Base-by-base conservation (phyloP, 2,329 filamentous ascomycete species). In the Fusarium sublunatum region DNA sequence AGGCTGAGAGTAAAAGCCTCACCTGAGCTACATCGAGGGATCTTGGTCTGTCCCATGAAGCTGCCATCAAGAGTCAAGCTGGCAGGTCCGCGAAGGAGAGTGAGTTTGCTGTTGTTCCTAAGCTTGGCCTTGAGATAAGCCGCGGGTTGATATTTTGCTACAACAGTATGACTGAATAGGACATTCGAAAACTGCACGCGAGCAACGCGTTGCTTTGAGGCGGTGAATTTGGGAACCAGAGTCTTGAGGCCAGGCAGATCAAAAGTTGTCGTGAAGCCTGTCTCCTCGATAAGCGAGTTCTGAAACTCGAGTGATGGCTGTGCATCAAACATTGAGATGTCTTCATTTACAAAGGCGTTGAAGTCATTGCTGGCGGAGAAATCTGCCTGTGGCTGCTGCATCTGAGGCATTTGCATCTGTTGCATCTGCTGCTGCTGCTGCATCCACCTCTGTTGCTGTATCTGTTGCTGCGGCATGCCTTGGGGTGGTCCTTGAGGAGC, bases 41-140 rank as follows among this genome's bases (percentile, higher is more conserved):
- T 76, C 1, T 70, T 76, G 2, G 82, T 81, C 52, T 83, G 83
- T 4, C 87, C 86, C 51, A 89, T 76, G 73, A 89, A 89, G 8
- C 80, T 80, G 4, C 85, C 84, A 69, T 90, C 87, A n/a, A 89
- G 81, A 1, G 84, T 88, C 7, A 89, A 76, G 6, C 86, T 84
- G 0, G 81, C 79, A 2, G 79, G 79, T 5, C 86, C 86, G 45
- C 77, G 77, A 19, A 88, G 80, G 7, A 89, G 77, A 0, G 84
- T 83, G 39, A 87, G 77, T 60, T 80, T 81, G 68, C 82, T 85
- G 13, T 72, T 76, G 72, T 89, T 89, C 46, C 78, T 79, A 36
- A 89, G 73, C 47, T 80, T 79, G 13, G 85, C 85, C 58, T 84
- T 83, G 48, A 89, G 81, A 75, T 86, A 88, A 2, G 86, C 87